Evolutionary conservation across 1,284 basidiomycete genomes (phyloP), one percentile per base, ranked within the genome.

Genomic region (Quambalaria eucalypti): DNA sequence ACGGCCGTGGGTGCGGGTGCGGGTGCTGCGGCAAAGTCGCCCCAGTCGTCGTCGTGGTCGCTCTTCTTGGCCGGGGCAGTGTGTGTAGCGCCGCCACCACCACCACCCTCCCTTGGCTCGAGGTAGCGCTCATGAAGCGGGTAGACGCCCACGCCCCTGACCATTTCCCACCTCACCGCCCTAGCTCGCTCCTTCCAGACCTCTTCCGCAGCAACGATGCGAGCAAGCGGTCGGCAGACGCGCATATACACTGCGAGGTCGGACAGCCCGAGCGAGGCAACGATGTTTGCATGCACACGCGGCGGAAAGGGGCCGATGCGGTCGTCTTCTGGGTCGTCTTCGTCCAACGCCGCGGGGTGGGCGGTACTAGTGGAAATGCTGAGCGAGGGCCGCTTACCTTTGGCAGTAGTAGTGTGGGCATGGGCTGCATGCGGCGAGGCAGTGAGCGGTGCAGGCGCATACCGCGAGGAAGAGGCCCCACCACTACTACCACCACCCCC

Each of bases 11-110:
- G 60, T 14, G 65, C 67, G 26, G 64, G 60, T 19, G 64, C 65
- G 10, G 63, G 62, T 2, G 60, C 57, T 4, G 58, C 54, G 2
- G 56, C 60, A 53, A 67, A 64, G 51, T 65, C 63, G n/a, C 69
- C 91, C 78, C 96, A 97, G 36, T 92, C 91, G 62, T 93, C 88
- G n/a, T 39, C 8, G 19, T 36, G n/a, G n/a, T 54, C 16, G 19
- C 29, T 49, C 51, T 49, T 50, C 33, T 48, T 48, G 19, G 21
- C 25, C 14, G 23, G 0, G 28, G 44, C 51, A 62, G 21, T 51
- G 36, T 30, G 55, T 56, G 1, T 51, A 52, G 12, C 28, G 28
- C 8, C 36, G 23, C 1, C 23, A 14, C 19, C 36, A n/a, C n/a
- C n/a, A n/a, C n/a, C n/a, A n/a, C 25, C 1, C 28, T 8, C 1